Evolutionary conservation across 1,139 yeast species (phyloP), one percentile per base, ranked within the genome.

Genomic region (Eremothecium cymbalariae): DNA sequence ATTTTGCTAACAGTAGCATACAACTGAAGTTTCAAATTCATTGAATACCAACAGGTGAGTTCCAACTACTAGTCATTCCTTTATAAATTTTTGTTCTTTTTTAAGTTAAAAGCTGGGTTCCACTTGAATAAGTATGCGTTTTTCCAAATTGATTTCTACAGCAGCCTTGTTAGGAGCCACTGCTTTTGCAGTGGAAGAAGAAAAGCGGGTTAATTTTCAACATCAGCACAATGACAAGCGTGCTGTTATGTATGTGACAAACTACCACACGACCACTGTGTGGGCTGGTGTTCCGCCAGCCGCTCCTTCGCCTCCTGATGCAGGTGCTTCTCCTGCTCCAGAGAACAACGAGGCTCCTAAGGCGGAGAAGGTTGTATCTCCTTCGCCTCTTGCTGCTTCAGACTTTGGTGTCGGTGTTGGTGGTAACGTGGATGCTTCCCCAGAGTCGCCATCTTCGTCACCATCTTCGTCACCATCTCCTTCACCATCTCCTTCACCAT

Each of bases 211-310:
- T n/a, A n/a, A n/a, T n/a, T n/a, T n/a, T n/a, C 60, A 62, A 30
- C 70, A 66, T 38, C 73, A 62, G 45, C 74, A 68, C 52, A 57
- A 61, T 50, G 65, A 64, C 44, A 68, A 67, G 61, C 67, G 73
- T 60, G 68, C 51, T 37, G 64, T 62, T 42, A 70, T 61, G 34
- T 57, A 59, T 34, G 68, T 64, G 36, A 64, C 68, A 41, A 60
- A 55, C 46, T 47, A 50, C 37, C 32, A 56, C 40, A 63, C 68
- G 41, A 64, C 61, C 30, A 51, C 65, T 35, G 67, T 67, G 33
- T 27, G 22, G 14, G 34, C 32, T 18, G 29, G 19, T 8, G 20
- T 31, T 12, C 36, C 46, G 31, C 41, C 43, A 12, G 39, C 47
- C 20, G 40, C 46, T 25, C 39, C 44, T 33, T 24, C 30, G n/a